Conservation (phyloP, 2,329 filamentous ascomycete species). For the Xylariaceae sp. region DNA sequence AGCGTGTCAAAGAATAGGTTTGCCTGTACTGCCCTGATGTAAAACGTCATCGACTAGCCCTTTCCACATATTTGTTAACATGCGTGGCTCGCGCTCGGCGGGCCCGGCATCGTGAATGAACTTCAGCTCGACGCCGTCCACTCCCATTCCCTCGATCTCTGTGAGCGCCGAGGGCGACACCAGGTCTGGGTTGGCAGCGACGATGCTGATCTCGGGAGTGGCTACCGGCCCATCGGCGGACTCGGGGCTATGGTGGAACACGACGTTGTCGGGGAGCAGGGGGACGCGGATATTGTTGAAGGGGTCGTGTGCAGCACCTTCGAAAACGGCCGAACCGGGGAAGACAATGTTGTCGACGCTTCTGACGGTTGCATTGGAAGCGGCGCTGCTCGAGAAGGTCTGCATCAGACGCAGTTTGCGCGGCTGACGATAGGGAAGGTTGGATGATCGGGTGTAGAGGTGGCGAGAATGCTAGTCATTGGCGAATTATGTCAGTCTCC, state of each 20-base stretch:
- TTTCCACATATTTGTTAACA: conserved; percentile 54
- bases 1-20: conserved; percentile 28
- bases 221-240: conserved; percentile 40
- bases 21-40: conserved; percentile 28
- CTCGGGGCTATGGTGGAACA: conserved; percentile 42
- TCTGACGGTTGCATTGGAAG: conserved; percentile 31
- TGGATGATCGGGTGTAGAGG: conserved; percentile 35
- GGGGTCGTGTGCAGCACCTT: conserved; percentile 29
- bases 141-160: conserved; percentile 54
- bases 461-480: conserved; percentile 29
- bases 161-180: conserved; percentile 49
- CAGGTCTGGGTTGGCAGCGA: conserved; percentile 55
- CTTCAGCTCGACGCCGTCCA: conserved; percentile 54
- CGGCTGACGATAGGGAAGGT: conserved; percentile 35
- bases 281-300: conserved; percentile 50
- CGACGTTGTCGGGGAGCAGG: conserved; percentile 57
- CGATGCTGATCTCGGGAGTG: conserved; percentile 47
- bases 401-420: conserved; percentile 58
- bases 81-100: conserved; percentile 38
- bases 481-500: conserved; percentile 26
- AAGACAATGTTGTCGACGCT: conserved; percentile 53
- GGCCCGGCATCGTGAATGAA: conserved; percentile 42
- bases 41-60: conserved; percentile 49
- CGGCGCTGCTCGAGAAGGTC: conserved; percentile 50
- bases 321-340: conserved; percentile 41